phyloP scores from a whole-genome alignment of 371 early-diverging fungal genomes.

The Lichtheimia hyalospora region DNA sequence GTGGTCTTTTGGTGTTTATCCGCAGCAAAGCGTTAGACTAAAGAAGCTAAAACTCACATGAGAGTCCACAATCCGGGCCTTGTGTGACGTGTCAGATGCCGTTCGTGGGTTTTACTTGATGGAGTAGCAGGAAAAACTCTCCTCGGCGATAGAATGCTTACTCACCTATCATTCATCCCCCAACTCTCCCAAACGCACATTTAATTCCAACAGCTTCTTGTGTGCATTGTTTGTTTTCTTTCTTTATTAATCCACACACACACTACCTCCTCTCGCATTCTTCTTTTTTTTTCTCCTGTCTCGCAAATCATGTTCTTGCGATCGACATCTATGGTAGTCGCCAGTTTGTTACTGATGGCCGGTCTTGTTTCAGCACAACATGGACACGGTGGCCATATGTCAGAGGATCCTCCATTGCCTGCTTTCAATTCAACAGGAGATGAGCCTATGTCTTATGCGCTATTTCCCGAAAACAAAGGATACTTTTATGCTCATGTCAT shows the following conservation, averaged over 20 bases:
- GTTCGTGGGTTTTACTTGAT: neutral
- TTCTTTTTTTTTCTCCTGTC: too few relatives aligned
- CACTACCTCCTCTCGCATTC: too few relatives aligned
- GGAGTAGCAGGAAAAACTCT: too few relatives aligned
- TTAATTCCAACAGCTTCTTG: too few relatives aligned
- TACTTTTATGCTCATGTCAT: constrained; percentile 43
- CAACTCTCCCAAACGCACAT: too few relatives aligned
- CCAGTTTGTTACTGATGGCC: constrained; percentile 8
- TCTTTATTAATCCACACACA: too few relatives aligned
- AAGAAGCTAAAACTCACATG: neutral
- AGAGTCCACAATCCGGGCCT: neutral
- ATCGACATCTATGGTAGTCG: neutral
- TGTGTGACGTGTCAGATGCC: constrained; percentile 4
- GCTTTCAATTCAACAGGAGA: constrained; percentile 46
- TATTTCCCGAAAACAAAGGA: constrained; percentile 39
- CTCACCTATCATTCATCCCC: too few relatives aligned
- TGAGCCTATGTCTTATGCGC: constrained; percentile 52
- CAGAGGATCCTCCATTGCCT: constrained; percentile 32
- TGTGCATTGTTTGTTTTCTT: too few relatives aligned
- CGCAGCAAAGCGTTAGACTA: neutral
- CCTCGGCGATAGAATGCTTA: too few relatives aligned
- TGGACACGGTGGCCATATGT: constrained; percentile 23
- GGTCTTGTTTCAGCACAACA: constrained; percentile 29
- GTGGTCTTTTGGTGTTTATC: neutral
- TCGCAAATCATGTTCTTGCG: too few relatives aligned